Percentiles rank a stretch among this genome's conserved stretches.
These are phyloP conservation scores for Suhomyces tanzawaensis DNA, from an alignment of 805 yeast species.

Conservation along the genomic window DNA sequence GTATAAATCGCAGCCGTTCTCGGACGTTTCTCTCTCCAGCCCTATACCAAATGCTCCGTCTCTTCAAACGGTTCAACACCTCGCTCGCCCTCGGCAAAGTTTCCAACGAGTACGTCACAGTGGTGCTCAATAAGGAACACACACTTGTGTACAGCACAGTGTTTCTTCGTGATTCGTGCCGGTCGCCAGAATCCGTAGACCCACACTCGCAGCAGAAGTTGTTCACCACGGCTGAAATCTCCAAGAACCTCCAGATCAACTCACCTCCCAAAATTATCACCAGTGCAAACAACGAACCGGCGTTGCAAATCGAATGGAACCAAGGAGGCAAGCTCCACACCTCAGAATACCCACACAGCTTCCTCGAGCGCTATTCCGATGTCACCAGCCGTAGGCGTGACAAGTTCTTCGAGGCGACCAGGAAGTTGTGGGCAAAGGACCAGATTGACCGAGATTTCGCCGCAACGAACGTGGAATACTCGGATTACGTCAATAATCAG, in stretches of 20 bases:
- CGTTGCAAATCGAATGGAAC: conserved; percentile 42
- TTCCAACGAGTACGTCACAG: conserved; percentile 24
- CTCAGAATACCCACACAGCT: conserved; percentile 43
- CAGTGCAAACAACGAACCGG: conserved; percentile 17
- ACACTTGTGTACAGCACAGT: conserved; percentile 44
- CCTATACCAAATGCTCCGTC: background rate
- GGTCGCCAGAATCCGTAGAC: conserved; percentile 49
- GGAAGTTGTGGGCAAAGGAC: conserved; percentile 36
- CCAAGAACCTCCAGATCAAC: conserved; percentile 34
- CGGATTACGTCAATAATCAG: conserved; percentile 33
- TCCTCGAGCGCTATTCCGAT: conserved; percentile 44
- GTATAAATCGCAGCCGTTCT: background rate
- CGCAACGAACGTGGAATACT: conserved; percentile 29
- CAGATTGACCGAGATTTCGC: conserved; percentile 19
- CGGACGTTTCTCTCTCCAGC: background rate
- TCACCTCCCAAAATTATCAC: conserved; percentile 31
- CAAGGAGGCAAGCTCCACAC: conserved; percentile 22
- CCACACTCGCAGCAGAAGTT: conserved; percentile 56
- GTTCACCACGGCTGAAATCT: conserved; percentile 57
- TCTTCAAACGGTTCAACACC: conserved; percentile 3
- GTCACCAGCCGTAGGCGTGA: conserved; percentile 32
- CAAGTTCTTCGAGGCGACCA: conserved; percentile 33
- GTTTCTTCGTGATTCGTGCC: conserved; percentile 67
- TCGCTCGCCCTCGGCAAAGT: conserved; percentile 14
- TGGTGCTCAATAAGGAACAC: conserved; percentile 17